Conservation (phyloP, 2,329 filamentous ascomycete genomes). For the Diaporthe sp. region DNA sequence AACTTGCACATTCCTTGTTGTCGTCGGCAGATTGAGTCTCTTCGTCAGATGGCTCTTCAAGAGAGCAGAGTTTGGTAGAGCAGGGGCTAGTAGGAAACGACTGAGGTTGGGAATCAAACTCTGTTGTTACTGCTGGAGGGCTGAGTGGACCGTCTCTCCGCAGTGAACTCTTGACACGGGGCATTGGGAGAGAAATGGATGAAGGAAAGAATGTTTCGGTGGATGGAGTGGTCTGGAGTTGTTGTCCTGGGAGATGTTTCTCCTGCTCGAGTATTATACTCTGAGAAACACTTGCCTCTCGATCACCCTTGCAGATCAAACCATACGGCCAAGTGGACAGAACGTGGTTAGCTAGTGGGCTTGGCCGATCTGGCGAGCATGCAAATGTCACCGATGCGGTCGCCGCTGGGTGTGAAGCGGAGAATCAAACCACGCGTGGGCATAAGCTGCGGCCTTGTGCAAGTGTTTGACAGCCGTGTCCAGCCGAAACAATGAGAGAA, state of each 20-base stretch:
- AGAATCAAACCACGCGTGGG: constrained; percentile 22
- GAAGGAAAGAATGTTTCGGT: constrained; percentile 19
- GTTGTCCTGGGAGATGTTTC: constrained; percentile 12
- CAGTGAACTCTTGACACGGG: constrained; percentile 35
- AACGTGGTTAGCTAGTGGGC: constrained; percentile 14
- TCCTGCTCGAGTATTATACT: constrained; percentile 36
- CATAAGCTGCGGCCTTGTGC: background rate
- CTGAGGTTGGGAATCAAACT: constrained; percentile 17
- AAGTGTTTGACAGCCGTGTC: constrained; percentile 1
- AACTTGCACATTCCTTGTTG: constrained; percentile 39
- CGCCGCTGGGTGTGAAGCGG: constrained; percentile 26
- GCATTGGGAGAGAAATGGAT: constrained; percentile 24
- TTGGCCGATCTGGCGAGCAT: constrained; percentile 26
- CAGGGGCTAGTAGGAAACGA: constrained; percentile 9
- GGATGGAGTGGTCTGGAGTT: constrained; percentile 19
- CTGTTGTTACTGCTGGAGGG: constrained; percentile 28
- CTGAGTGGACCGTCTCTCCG: constrained; percentile 33
- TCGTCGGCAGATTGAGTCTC: constrained; percentile 8
- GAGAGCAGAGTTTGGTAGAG: constrained; percentile 13
- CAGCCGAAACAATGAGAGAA: background rate
- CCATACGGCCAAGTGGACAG: background rate
- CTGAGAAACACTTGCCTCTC: constrained; percentile 31
- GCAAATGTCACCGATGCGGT: constrained; percentile 35
- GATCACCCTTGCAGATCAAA: constrained; percentile 34
- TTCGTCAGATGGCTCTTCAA: constrained; percentile 11